Conservation (phyloP, 2,329 filamentous ascomycete genomes). For the Pleomassaria siparia region DNA sequence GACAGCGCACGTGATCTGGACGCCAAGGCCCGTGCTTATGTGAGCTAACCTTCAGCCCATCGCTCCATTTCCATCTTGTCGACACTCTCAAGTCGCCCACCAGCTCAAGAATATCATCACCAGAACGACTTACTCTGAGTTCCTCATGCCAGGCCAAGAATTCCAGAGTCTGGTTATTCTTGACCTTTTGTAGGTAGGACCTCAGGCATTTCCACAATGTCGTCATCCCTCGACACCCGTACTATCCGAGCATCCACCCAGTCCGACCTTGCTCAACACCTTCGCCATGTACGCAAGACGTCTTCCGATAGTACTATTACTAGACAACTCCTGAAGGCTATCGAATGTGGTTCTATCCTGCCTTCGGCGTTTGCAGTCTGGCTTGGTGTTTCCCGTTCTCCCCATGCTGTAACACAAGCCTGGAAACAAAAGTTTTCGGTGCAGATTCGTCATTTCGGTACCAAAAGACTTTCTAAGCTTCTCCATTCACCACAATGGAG, state of each 20-base stretch:
- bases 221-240: neutral
- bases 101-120: neutral
- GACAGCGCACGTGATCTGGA: too few relatives aligned
- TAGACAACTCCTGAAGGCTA: slow-evolving; percentile 4
- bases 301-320: neutral
- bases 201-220: neutral
- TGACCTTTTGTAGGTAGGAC: neutral
- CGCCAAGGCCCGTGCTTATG: neutral
- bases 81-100: neutral
- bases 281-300: neutral
- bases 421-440: slow-evolving; percentile 27
- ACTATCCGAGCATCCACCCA: neutral
- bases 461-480: slow-evolving; percentile 20
- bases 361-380: slow-evolving; percentile 24
- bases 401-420: slow-evolving; percentile 15
- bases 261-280: neutral
- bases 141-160: too few relatives aligned
- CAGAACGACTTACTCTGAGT: too few relatives aligned
- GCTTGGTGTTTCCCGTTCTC: slow-evolving; percentile 26
- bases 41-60: neutral
- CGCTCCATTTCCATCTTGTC: neutral
- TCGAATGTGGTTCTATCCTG: slow-evolving; percentile 19
- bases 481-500: slow-evolving; percentile 24
- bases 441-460: slow-evolving; percentile 19
- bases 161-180: neutral